These are phyloP conservation scores for Acarospora socialis DNA, from an alignment of 2,329 filamentous ascomycete species.

Conservation along the genomic window DNA sequence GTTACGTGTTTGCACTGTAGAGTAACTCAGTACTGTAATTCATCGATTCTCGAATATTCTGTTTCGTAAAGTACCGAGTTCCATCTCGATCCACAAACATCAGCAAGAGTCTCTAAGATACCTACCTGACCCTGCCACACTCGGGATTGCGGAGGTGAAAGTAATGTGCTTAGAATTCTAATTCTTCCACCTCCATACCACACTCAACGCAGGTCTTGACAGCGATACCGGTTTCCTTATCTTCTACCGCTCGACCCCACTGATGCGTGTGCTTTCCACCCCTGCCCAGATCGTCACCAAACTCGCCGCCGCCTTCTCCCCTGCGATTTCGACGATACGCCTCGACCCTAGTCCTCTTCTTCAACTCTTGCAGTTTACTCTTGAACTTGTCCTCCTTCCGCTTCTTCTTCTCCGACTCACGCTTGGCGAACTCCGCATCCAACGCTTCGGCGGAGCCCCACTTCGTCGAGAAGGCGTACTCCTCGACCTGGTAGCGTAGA, in stretches of 20 bases:
- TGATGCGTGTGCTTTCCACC: slow-evolving; percentile 73
- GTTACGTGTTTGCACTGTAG: not conserved
- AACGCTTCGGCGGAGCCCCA: slow-evolving; percentile 80
- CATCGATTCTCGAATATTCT: no score
- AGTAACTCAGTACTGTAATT: no score
- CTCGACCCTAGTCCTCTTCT: slow-evolving; percentile 85
- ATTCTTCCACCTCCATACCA: slow-evolving; percentile 53
- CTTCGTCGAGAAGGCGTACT: slow-evolving; percentile 76
- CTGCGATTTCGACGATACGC: slow-evolving; percentile 63
- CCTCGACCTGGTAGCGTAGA: slow-evolving; percentile 83
- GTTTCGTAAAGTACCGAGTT: no score
- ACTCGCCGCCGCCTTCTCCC: slow-evolving; percentile 37
- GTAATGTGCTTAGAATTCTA: slow-evolving; percentile 37
- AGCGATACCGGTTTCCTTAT: slow-evolving; percentile 41
- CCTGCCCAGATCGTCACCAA: slow-evolving; percentile 61
- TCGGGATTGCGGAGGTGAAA: not conserved
- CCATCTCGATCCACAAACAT: no score
- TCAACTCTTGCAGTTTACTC: slow-evolving; percentile 73
- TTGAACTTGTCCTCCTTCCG: slow-evolving; percentile 81
- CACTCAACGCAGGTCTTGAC: slow-evolving; percentile 60
- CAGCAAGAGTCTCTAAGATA: no score
- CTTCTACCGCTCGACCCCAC: slow-evolving; percentile 50
- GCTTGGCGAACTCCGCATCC: slow-evolving; percentile 73
- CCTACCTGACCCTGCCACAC: no score
- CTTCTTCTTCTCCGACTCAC: slow-evolving; percentile 65